Base-by-base conservation (phyloP, 2,329 filamentous ascomycete genomes). In the Septoria linicola region DNA sequence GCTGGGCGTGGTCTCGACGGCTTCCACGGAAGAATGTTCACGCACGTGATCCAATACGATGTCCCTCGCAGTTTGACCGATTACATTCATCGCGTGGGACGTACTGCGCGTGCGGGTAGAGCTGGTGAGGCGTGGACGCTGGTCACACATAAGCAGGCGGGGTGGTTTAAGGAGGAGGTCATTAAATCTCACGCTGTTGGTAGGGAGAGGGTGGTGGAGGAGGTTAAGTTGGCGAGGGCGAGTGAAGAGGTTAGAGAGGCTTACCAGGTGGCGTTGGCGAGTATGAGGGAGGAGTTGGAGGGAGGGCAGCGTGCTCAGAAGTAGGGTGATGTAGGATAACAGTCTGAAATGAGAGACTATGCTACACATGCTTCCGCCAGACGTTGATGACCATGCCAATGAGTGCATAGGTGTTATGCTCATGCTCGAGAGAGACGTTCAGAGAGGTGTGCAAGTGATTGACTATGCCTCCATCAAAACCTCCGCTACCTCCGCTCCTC, bases 11-110 rank as follows among this genome's bases (percentile, higher is more conserved):
- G 92, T 63, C 83, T 97, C 20, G 92, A 97, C 69, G 45, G 58
- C 11, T 46, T 66, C 3, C 42, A 32, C 5, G 48, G 49, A 13
- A 78, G 83, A 1, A 79, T 81, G 40, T 80, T 97, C 40, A 83
- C 84, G 30, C 88, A 95, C 65, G 89, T 97, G 40, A 76, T 97
- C 70, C 96, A 96, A 73, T 97, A 97, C 74, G 92, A 96, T 68
- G 79, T 96, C 44, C 92, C 92, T 0, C 80, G 83, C 3, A 91
- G 85, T 63, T 75, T 90, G 27, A 87, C 86, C 4, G 86, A 84
- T 19, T 97, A 97, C 63, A 84, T 97, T 3, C 93, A 97, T 68
- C 85, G 93, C 34, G 89, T 96, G 1, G 92, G 93, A 31, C 83
- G 93, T 50, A 96, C 92, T 1, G 92, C 92, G 0, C 80, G 91